Base-by-base conservation (phyloP, 192 early-diverging fungal species). In the Cladochytrium replicatum region DNA sequence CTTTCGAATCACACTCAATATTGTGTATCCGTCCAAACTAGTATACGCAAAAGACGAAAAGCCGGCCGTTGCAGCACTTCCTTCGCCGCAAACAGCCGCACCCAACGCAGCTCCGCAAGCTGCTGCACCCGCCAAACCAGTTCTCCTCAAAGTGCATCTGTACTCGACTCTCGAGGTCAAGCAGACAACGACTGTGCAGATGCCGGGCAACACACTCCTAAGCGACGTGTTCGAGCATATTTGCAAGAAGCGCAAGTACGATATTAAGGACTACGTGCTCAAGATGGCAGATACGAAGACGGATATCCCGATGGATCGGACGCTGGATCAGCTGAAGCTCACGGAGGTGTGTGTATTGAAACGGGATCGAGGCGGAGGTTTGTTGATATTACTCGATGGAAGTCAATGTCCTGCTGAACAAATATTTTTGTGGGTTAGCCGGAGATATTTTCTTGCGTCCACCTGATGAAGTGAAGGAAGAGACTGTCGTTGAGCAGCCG, bases 101-200 rank as follows among this genome's bases (percentile, higher is more conserved):
- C n/a, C n/a, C n/a, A n/a, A n/a, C n/a, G n/a, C n/a, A n/a, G n/a
- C n/a, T n/a, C n/a, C n/a, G n/a, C n/a, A n/a, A n/a, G n/a, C n/a
- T n/a, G n/a, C n/a, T n/a, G n/a, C n/a, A n/a, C n/a, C n/a, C n/a
- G n/a, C n/a, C n/a, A n/a, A n/a, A n/a, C n/a, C n/a, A n/a, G n/a
- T n/a, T n/a, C n/a, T 76, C 46, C 56, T 81, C 38, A 78, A 74
- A 50, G 66, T 82, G 22, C 71, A 80, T 50, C 53, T 82, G 19
- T 77, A 79, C 59, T 72, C 72, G 11, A 82, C 80, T 4, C 56
- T 82, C 15, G 87, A 91, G 46, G 88, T 95, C 24, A 77, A 89
- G 50, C 88, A 88, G 30, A 91, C 91, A 0, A 96, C 91, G 0
- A 95, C 89, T 0, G 80, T 97, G 7, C 82, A 81, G 32, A 77